Base-by-base conservation (phyloP, 805 yeast genomes). In the Candida schatavii region DNA sequence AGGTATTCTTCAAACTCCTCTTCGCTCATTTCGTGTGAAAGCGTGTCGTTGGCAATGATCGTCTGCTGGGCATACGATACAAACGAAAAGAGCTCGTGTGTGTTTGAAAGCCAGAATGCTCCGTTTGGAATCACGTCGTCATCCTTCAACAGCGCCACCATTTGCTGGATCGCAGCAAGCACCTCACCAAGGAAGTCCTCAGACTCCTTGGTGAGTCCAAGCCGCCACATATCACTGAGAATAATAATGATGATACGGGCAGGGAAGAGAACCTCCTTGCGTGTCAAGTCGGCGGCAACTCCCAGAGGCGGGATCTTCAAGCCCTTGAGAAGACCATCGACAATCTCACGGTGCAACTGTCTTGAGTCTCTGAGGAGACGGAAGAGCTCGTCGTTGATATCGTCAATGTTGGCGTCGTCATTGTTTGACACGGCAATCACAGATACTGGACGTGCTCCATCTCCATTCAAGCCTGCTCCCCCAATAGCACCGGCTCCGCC, bases 21-120 rank as follows among this genome's bases (percentile, higher is more conserved):
- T 52, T 85, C 90, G 45, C 88, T 87, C 89, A 93, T 84, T 47
- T 86, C 96, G 46, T 79, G 80, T 35, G 85, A 75, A 47, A 88
- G 75, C 4, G 83, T 75, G 57, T 86, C 95, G 57, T 88, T 88
- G 35, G 87, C 90, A 39, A 87, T 68, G 46, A 93, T 88, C n/a
- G 96, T 88, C 45, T 81, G 80, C 64, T 91, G 96, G 2, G 98
- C 98, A 64, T 88, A 86, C 13, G 90, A 81, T 45, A 91, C 96
- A 72, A 93, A 93, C 3, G 98, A 89, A 63, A 86, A 87, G 55
- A 93, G 75, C 61, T 93, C 98, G 61, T 93, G 97, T 2, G 95
- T 90, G 66, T 93, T 93, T 3, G 97, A 87, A 49, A 93, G 74
- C 99, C 99, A 93, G 72, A 90, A 93, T 0, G 97, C 96, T 51